A percentile compares a stretch with the other conserved stretches of the same genome.
Evolutionary conservation across 306 rosid genomes (phyloP).

Genomic region (Dryas drummondii): DNA sequence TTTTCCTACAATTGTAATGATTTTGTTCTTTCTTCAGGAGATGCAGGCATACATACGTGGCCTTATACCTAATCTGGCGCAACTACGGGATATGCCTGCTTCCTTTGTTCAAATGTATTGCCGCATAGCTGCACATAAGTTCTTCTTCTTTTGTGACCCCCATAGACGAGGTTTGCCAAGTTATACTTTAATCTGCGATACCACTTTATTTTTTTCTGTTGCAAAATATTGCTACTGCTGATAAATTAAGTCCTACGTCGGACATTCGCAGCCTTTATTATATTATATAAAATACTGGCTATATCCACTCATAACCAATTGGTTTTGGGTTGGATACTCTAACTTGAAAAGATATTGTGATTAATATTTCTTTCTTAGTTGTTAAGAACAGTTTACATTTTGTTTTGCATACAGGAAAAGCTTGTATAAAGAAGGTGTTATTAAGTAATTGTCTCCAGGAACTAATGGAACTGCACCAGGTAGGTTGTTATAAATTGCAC

Average conservation of each 20-base stretch:
- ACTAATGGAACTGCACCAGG: constrained; percentile 99
- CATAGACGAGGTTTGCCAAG: constrained; percentile 84
- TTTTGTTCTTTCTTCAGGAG: constrained; percentile 51
- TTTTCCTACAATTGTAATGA: constrained; percentile 12
- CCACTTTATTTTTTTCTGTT: neutral
- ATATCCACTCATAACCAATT: neutral
- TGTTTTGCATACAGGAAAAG: constrained; percentile 60
- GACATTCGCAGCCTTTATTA: neutral
- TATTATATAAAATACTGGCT: neutral
- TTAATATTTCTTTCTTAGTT: neutral
- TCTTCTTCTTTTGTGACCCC: constrained; percentile 98
- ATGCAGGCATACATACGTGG: constrained; percentile 94
- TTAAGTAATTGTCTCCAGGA: constrained; percentile 98
- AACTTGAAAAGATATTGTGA: neutral
- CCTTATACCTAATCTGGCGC: constrained; percentile 95
- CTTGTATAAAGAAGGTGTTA: constrained; percentile 96
- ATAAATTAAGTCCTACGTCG: too few species aligned
- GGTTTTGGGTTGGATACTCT: neutral
- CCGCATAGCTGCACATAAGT: constrained; percentile 94
- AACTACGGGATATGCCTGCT: constrained; percentile 76
- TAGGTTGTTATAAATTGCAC: constrained; percentile 26
- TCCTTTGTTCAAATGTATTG: constrained; percentile 78
- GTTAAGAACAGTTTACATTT: neutral
- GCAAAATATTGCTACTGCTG: neutral
- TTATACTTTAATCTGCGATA: neutral